A percentile compares a stretch with the other conserved stretches of the same genome.
These are phyloP conservation scores for Mycena haematopus DNA, from an alignment of 768 basidiomycete genomes.

Conservation along the genomic window DNA sequence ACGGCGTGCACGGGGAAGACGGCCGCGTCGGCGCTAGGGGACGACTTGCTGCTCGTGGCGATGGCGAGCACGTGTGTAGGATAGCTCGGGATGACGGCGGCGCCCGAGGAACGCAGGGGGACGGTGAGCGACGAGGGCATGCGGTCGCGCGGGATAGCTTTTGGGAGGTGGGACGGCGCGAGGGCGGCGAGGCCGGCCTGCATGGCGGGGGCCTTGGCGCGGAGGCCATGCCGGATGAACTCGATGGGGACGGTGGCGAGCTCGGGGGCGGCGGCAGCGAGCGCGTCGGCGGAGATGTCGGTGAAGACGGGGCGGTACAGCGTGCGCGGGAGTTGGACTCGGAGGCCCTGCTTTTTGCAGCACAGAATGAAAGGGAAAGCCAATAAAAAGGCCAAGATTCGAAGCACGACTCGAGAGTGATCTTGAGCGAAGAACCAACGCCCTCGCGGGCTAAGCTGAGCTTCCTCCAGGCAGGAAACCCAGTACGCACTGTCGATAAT, in stretches of 20 bases:
- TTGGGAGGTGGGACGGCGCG: conserved; percentile 40
- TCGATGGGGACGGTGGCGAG: conserved; percentile 53
- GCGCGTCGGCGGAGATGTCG: conserved; percentile 51
- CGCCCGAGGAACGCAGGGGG: conserved; percentile 26
- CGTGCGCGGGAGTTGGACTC: conserved; percentile 50
- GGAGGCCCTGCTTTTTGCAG: no score
- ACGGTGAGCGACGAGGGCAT: conserved; percentile 37
- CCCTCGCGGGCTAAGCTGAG: no score
- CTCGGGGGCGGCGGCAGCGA: conserved; percentile 57
- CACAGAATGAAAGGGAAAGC: no score
- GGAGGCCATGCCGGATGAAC: conserved; percentile 60
- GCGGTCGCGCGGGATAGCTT: conserved; percentile 37
- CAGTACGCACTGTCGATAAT: no score
- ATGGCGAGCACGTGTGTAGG: conserved; percentile 59
- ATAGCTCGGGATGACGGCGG: conserved; percentile 19
- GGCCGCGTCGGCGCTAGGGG: no score
- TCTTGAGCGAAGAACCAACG: no score
- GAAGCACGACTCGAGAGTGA: no score
- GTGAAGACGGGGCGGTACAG: conserved; percentile 59
- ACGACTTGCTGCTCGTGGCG: no score
- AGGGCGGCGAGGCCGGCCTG: conserved; percentile 34
- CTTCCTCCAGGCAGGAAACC: no score
- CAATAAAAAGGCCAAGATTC: no score
- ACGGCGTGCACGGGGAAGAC: no score
- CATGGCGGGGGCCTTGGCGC: neutral